A percentile compares a stretch with the other conserved stretches of the same genome.
Conservation (phyloP, 495 filamentous ascomycete species). For the Talaromyces stipitatus region DNA sequence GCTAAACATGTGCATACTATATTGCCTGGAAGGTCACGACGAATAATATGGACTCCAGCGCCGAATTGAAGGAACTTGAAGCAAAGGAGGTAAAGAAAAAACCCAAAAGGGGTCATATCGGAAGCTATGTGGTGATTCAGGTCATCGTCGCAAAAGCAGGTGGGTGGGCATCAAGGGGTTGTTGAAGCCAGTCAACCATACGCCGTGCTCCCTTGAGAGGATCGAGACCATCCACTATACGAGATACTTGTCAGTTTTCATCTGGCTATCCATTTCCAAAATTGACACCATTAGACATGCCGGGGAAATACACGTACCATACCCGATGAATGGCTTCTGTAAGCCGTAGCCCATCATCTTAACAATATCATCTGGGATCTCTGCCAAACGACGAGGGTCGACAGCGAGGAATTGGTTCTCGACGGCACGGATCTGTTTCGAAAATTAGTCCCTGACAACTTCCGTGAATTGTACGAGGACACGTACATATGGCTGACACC, state of each 20-base stretch:
- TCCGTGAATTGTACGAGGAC: neutral
- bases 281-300: neutral
- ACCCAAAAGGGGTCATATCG: neutral
- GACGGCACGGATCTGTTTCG: neutral
- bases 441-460: neutral
- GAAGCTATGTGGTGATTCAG: neutral
- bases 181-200: constrained; percentile 1
- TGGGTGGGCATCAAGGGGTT: neutral
- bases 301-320: neutral
- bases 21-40: neutral
- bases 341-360: constrained; percentile 3
- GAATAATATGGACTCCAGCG: neutral
- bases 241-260: neutral
- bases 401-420: constrained; percentile 5
- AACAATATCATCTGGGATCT: neutral
- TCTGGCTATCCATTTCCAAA: too few relatives aligned
- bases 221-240: constrained; percentile 1
- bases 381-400: neutral
- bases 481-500: constrained; percentile 3
- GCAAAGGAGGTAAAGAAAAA: neutral
- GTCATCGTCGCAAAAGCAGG: neutral
- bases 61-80: neutral
- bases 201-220: constrained; percentile 1
- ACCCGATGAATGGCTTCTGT: constrained; percentile 1
- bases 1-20: neutral